Conservation (phyloP, 352 stramenopile species). For the Thalassiosira sp. region DNA sequence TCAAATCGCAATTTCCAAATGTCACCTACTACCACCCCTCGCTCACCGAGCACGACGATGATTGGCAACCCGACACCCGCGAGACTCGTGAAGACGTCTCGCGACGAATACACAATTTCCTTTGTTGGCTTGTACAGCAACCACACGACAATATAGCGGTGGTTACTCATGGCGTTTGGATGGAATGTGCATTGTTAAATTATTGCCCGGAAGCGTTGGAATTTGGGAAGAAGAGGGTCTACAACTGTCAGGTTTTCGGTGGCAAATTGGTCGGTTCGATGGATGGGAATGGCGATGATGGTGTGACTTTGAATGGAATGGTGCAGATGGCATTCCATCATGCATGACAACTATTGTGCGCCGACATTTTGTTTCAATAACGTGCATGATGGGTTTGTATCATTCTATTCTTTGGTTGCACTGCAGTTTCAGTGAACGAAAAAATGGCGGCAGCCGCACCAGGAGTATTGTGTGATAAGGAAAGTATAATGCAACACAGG, state of each 20-base stretch:
- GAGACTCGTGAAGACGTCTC: conserved; percentile 62
- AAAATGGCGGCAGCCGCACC: too few species aligned
- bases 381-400: too few species aligned
- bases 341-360: too few species aligned
- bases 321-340: conserved; percentile 9
- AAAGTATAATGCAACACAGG: too few species aligned
- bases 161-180: conserved; percentile 78
- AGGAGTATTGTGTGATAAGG: too few species aligned
- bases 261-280: conserved; percentile 43
- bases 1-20: conserved; percentile 53
- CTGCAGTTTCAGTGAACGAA: too few species aligned
- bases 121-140: conserved; percentile 50
- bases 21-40: conserved; percentile 59
- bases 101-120: conserved; percentile 56
- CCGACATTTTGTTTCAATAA: too few species aligned
- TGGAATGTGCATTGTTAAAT: conserved; percentile 63
- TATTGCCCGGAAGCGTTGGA: conserved; percentile 56
- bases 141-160: conserved; percentile 62
- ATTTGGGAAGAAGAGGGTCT: conserved; percentile 61
- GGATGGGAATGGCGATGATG: conserved; percentile 2
- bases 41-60: conserved; percentile 64
- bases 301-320: conserved; percentile 3
- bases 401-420: too few species aligned
- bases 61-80: conserved; percentile 53
- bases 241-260: conserved; percentile 76